phyloP scores from a whole-genome alignment of 192 early-diverging fungal species.

The Cladochytrium replicatum region DNA sequence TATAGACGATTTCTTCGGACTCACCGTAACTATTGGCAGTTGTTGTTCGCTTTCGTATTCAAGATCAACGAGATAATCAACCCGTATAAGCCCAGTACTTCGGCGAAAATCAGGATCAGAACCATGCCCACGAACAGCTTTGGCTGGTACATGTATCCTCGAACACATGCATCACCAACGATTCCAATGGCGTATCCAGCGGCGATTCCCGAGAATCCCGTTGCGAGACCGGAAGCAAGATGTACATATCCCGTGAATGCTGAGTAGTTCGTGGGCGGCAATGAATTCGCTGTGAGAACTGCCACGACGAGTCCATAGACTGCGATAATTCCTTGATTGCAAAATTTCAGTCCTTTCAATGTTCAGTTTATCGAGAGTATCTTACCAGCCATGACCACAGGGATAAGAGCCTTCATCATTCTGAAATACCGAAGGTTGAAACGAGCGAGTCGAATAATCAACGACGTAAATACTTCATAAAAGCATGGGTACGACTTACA shows the following conservation, averaged over 20 bases:
- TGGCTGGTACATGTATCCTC: slow-evolving; percentile 43
- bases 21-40: too few relatives aligned
- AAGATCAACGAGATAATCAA: slow-evolving; percentile 6
- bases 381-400: slow-evolving; percentile 73
- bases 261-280: slow-evolving; percentile 26
- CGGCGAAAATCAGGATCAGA: slow-evolving; percentile 82
- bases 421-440: slow-evolving; percentile 10
- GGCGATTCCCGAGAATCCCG: slow-evolving; percentile 74
- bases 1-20: too few relatives aligned
- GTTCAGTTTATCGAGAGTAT: not conserved
- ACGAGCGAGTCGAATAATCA: slow-evolving; percentile 2
- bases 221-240: slow-evolving; percentile 68
- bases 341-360: too few relatives aligned
- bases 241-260: slow-evolving; percentile 59
- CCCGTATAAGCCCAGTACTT: slow-evolving; percentile 79
- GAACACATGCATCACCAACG: slow-evolving; percentile 80
- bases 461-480: slow-evolving; percentile 7
- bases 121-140: slow-evolving; percentile 62
- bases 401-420: slow-evolving; percentile 64
- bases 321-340: slow-evolving; percentile 91
- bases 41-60: too few relatives aligned
- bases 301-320: slow-evolving; percentile 97
- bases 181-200: slow-evolving; percentile 88
- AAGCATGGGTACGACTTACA: slow-evolving; percentile 45
- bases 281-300: slow-evolving; percentile 56